phyloP scores from a whole-genome alignment of 371 early-diverging fungal species.

The Parasitella parasitica region DNA sequence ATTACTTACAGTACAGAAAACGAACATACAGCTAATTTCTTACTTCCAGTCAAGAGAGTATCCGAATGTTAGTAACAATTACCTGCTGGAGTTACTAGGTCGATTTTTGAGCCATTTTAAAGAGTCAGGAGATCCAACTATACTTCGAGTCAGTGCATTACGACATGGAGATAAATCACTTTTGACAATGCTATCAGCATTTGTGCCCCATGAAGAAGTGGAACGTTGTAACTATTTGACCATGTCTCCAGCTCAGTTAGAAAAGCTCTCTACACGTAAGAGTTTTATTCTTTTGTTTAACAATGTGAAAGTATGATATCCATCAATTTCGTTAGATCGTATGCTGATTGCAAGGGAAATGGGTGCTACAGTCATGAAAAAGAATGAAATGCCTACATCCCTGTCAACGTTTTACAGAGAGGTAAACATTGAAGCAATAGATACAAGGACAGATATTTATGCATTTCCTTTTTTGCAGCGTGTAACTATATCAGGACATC shows the following conservation, averaged over 20 bases:
- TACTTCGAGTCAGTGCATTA: constrained; percentile 32
- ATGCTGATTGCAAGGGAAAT: constrained; percentile 35
- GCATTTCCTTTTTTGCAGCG: constrained; percentile 37
- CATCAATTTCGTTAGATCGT: constrained; percentile 20
- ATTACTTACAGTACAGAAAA: background rate
- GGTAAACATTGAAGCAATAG: constrained; percentile 16
- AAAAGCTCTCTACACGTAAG: constrained; percentile 30
- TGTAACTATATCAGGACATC: constrained; percentile 75
- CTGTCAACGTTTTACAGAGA: constrained; percentile 39
- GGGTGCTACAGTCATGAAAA: constrained; percentile 20
- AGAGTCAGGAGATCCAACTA: constrained; percentile 34
- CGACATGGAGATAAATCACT: constrained; percentile 45
- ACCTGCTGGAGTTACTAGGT: constrained; percentile 27
- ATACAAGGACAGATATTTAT: constrained; percentile 2
- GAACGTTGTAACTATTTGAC: constrained; percentile 27
- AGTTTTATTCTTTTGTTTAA: background rate
- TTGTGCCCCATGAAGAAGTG: constrained; percentile 22
- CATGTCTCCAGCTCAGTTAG: constrained; percentile 21
- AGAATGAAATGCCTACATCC: constrained; percentile 24
- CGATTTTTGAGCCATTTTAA: constrained; percentile 34
- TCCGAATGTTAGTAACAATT: constrained; percentile 26
- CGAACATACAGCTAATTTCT: background rate
- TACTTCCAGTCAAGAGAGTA: constrained; percentile 29
- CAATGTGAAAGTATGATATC: too few relatives aligned
- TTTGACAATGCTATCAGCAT: constrained; percentile 42